Percentiles rank a stretch among this genome's conserved stretches.
Evolutionary conservation across 2,329 filamentous ascomycete genomes (phyloP).

Genomic region (Emericellopsis cladophorae): DNA sequence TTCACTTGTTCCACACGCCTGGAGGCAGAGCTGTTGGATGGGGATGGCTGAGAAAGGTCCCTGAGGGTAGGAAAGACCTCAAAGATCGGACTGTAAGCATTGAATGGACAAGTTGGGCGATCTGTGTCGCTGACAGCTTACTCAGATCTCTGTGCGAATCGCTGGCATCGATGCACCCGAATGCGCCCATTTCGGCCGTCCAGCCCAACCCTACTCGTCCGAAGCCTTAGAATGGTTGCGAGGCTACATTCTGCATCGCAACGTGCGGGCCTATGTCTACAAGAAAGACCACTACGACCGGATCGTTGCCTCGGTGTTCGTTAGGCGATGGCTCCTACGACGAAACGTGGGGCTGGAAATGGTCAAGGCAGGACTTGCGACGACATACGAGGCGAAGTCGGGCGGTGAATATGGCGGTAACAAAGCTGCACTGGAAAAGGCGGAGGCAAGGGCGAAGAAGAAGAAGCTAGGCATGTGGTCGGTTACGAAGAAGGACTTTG

Average conservation of each 20-base stretch:
- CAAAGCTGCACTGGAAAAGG: conserved; percentile 49
- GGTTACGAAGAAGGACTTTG: conserved; percentile 46
- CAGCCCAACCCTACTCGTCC: conserved; percentile 69
- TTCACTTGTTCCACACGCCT: conserved; percentile 87
- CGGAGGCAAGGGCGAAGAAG: conserved; percentile 53
- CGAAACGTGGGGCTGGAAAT: conserved; percentile 83
- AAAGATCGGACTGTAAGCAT: conserved; percentile 62
- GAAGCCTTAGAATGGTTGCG: conserved; percentile 79
- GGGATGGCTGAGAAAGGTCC: conserved; percentile 79
- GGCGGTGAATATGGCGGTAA: conserved; percentile 78
- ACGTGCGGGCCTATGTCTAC: conserved; percentile 74
- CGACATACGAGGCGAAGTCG: conserved; percentile 84
- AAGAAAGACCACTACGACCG: conserved; percentile 85
- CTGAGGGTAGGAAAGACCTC: conserved; percentile 53
- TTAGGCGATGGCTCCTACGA: conserved; percentile 55
- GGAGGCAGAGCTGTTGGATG: conserved; percentile 80
- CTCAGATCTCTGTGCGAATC: conserved; percentile 72
- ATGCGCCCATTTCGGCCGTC: conserved; percentile 78
- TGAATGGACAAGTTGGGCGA: not conserved
- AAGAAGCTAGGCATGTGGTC: conserved; percentile 66
- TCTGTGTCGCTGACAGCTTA: not conserved
- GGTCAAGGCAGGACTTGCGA: conserved; percentile 74
- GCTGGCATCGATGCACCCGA: conserved; percentile 93
- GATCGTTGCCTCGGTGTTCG: conserved; percentile 73
- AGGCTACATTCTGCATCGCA: conserved; percentile 54